Conservation (phyloP, 164 flowering plant species). For the Vitis labrusca region DNA sequence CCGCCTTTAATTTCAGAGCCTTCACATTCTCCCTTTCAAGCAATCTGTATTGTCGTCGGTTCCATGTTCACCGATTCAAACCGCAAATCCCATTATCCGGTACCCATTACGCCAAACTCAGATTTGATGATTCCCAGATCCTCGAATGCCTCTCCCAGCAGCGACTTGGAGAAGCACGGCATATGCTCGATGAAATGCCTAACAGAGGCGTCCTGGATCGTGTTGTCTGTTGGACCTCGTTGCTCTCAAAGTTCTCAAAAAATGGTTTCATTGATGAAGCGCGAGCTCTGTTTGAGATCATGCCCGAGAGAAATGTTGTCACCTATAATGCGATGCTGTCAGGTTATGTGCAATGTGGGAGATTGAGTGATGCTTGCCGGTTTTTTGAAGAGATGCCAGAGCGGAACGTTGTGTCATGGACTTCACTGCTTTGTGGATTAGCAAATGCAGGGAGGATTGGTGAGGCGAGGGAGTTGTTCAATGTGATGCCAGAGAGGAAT, state of each 20-base stretch:
- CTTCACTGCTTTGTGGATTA: constrained; percentile 50
- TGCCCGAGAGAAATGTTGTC: constrained; percentile 50
- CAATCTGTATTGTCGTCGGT: background rate
- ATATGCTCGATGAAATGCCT: constrained; percentile 41
- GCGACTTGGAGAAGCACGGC: constrained; percentile 32
- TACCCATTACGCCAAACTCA: constrained; percentile 13
- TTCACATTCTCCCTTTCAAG: background rate
- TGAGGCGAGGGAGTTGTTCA: constrained; percentile 45
- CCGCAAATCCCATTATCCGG: constrained; percentile 7
- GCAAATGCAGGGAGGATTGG: constrained; percentile 29
- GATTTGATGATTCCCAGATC: constrained; percentile 25
- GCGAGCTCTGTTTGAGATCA: constrained; percentile 35
- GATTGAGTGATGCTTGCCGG: constrained; percentile 35
- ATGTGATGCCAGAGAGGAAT: constrained; percentile 52
- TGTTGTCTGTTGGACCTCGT: constrained; percentile 42
- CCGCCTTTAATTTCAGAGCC: constrained; percentile 2
- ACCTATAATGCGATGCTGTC: constrained; percentile 58
- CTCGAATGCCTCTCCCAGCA: constrained; percentile 17
- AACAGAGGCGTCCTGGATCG: constrained; percentile 16
- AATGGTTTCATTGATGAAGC: constrained; percentile 47
- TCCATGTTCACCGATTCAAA: constrained; percentile 10
- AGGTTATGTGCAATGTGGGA: constrained; percentile 41
- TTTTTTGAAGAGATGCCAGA: constrained; percentile 52
- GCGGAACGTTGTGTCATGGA: constrained; percentile 59
- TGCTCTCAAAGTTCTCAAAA: constrained; percentile 37